These are phyloP conservation scores for Termitomyces titanicus DNA, from an alignment of 768 basidiomycete genomes.

Conservation along the genomic window DNA sequence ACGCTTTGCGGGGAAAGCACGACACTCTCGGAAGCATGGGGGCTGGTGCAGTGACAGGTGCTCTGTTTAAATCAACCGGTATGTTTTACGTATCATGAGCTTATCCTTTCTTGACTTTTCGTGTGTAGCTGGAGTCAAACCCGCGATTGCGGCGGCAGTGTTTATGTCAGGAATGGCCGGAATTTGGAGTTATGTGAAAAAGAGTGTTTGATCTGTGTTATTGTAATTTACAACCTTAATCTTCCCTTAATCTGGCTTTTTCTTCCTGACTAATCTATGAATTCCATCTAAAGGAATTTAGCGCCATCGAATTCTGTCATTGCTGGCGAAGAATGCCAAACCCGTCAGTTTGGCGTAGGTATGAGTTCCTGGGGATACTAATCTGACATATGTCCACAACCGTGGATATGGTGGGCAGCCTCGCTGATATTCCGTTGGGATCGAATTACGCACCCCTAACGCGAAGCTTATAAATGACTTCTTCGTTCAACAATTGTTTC, in stretches of 20 bases:
- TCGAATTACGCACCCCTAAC: conserved; percentile 23
- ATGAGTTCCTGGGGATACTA: conserved; percentile 37
- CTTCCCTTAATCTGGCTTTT: conserved; percentile 39
- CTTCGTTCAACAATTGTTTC: conserved; percentile 16
- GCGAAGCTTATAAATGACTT: conserved; percentile 43
- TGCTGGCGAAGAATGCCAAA: conserved; percentile 30
- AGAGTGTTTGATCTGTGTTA: conserved; percentile 59
- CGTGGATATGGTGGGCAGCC: conserved; percentile 33
- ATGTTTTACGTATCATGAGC: conserved; percentile 33
- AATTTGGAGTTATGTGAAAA: conserved; percentile 93
- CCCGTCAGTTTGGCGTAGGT: conserved; percentile 39
- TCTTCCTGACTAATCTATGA: conserved; percentile 39
- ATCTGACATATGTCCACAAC: conserved; percentile 49
- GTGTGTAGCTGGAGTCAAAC: conserved; percentile 81
- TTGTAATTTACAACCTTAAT: conserved; percentile 52
- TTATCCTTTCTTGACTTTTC: conserved; percentile 29
- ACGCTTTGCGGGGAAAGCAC: conserved; percentile 84
- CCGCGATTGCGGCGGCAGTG: conserved; percentile 85
- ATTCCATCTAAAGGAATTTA: conserved; percentile 35
- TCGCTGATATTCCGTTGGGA: conserved; percentile 27
- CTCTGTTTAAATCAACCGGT: conserved; percentile 94
- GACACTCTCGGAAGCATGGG: conserved; percentile 89
- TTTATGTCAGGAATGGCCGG: conserved; percentile 89
- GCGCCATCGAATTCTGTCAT: conserved; percentile 24
- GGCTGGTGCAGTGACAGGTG: conserved; percentile 88